Base-by-base conservation (phyloP, 2,329 filamentous ascomycete genomes). In the Fusarium sp. region DNA sequence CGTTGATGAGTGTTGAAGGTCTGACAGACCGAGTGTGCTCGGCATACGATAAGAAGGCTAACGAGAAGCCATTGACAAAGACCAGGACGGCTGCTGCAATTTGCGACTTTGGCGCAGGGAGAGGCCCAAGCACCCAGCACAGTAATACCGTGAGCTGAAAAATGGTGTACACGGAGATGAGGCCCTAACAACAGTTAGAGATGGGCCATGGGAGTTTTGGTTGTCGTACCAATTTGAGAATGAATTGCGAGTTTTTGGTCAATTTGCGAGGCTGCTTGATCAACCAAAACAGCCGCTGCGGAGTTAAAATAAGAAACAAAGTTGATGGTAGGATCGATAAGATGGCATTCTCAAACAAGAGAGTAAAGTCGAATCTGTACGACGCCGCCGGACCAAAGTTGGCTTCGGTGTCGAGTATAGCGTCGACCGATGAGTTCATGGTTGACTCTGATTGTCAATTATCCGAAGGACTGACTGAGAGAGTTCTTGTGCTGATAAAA, bases 1-100 rank as follows among this genome's bases (percentile, higher is more conserved):
- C 38, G 17, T 69, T 69, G 12, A 70, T 70, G 2, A 70, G 58
- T 5, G 68, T 69, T 6, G 68, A 70, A 20, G 68, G 68, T 11
- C 68, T 12, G 4, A 70, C 66, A 0, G 68, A 70, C 14, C 68
- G 66, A 2, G 66, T 70, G 44, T 70, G 68, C 29, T 70, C 68
- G 10, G 35, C 68, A 22, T 66, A 58, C 4, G 68, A 70, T 14
- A 70, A 24, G 3, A 70, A 27, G 2, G 58, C 51, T 16, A 70
- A 17, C 4, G 61, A 55, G 4, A 70, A 22, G 6, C 68, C 68
- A 24, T 69, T 69, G 9, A 66, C 24, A 60, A 70, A 62, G 16
- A 69, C 68, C n/a, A 70, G 57, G 5, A 40, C 62, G 3, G 66
- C 66, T 5, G 68, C 68, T 16, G 62, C 56, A 11, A 61, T 62